Evolutionary conservation across 1,284 basidiomycete species (phyloP).

Genomic region (Stygiomarasmius scandens): DNA sequence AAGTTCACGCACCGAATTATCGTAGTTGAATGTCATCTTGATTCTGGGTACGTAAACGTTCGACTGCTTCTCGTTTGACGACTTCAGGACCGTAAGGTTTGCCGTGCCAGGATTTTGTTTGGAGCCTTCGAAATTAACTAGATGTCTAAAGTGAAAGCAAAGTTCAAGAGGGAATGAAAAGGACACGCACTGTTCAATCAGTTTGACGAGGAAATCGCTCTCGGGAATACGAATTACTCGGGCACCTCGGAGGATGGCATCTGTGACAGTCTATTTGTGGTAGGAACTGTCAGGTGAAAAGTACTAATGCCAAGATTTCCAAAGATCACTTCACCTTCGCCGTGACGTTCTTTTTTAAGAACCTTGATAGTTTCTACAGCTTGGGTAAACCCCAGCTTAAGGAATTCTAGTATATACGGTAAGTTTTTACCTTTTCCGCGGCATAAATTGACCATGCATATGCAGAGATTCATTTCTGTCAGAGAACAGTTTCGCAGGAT

Average conservation of each 20-base stretch:
- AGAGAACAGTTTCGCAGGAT: not conserved
- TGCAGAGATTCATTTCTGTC: slow-evolving; percentile 15
- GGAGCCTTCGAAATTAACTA: slow-evolving; percentile 22
- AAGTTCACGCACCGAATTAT: slow-evolving; percentile 32
- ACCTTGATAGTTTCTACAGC: not conserved
- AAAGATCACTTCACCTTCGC: slow-evolving; percentile 20
- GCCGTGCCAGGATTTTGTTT: slow-evolving; percentile 17
- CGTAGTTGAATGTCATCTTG: slow-evolving; percentile 28
- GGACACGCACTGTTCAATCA: slow-evolving; percentile 29
- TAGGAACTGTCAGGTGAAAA: not conserved
- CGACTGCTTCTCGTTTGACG: slow-evolving; percentile 27
- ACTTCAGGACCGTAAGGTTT: slow-evolving; percentile 22
- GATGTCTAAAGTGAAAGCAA: not conserved
- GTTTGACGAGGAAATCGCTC: slow-evolving; percentile 21
- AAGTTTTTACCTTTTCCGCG: slow-evolving; percentile 30
- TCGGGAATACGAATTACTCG: slow-evolving; percentile 36
- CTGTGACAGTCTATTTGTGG: slow-evolving; percentile 30
- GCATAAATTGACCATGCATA: slow-evolving; percentile 38
- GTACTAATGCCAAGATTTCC: not conserved
- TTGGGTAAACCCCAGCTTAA: slow-evolving; percentile 14
- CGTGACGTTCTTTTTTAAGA: not conserved
- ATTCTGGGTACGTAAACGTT: slow-evolving; percentile 25
- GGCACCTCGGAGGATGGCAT: slow-evolving; percentile 35
- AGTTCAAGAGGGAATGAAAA: not conserved
- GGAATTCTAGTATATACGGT: not conserved